Evolutionary conservation across 2,329 filamentous ascomycete species (phyloP).

Genomic region (Sodiomyces alkalinus): DNA sequence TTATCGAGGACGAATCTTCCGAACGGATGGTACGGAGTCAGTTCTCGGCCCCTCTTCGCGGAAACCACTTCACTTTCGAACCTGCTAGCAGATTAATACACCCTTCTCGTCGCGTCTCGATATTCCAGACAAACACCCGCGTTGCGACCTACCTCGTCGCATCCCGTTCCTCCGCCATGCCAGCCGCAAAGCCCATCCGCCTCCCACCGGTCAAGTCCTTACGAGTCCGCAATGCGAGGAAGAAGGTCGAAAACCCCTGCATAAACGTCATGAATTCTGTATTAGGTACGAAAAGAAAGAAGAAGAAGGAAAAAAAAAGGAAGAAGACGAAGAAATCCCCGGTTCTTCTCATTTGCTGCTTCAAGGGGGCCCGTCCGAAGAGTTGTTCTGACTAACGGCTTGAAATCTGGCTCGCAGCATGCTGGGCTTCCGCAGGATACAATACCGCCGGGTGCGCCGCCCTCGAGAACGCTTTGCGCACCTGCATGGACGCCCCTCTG

Average conservation of each 20-base stretch:
- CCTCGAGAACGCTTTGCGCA: slow-evolving; percentile 44
- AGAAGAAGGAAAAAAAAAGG: too few relatives aligned
- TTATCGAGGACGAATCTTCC: too few relatives aligned
- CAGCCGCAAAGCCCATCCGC: slow-evolving; percentile 37
- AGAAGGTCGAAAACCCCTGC: slow-evolving; percentile 34
- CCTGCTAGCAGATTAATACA: too few relatives aligned
- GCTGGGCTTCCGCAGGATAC: slow-evolving; percentile 70
- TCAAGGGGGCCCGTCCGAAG: not conserved
- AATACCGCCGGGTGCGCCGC: slow-evolving; percentile 42
- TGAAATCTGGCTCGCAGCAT: slow-evolving; percentile 36
- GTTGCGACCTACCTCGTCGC: too few relatives aligned
- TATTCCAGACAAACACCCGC: too few relatives aligned
- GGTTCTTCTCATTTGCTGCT: not conserved
- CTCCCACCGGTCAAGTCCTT: slow-evolving; percentile 40
- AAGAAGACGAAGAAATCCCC: too few relatives aligned
- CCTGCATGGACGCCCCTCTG: slow-evolving; percentile 68
- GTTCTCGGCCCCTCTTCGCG: too few relatives aligned
- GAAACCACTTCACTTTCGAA: too few relatives aligned
- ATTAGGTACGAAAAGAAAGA: slow-evolving; percentile 37
- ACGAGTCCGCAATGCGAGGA: slow-evolving; percentile 38
- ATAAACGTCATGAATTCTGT: slow-evolving; percentile 41
- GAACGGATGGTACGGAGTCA: too few relatives aligned
- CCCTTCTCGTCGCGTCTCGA: too few relatives aligned
- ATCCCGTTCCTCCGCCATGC: too few relatives aligned
- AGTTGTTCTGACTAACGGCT: not conserved